phyloP scores from a whole-genome alignment of 805 yeast species.

The Nakazawaea sp. region DNA sequence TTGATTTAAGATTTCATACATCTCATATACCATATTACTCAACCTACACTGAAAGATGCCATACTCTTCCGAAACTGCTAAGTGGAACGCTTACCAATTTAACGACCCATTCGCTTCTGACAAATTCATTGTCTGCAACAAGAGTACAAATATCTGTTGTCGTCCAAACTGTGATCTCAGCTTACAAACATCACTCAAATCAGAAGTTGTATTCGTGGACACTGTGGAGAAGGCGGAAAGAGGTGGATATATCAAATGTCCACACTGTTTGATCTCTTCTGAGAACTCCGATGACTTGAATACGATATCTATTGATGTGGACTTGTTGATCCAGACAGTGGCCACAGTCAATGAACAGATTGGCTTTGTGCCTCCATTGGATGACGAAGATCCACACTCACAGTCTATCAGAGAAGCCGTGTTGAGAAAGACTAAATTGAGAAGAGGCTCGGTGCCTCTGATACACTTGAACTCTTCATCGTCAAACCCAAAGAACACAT shows the following conservation, averaged over 20 bases:
- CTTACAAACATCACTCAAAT: constrained; percentile 32
- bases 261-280: constrained; percentile 45
- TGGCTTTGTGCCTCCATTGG: constrained; percentile 48
- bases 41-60: constrained; percentile 23
- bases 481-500: constrained; percentile 2
- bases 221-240: constrained; percentile 32
- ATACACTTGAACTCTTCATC: constrained; percentile 10
- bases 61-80: constrained; percentile 36
- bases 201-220: constrained; percentile 39
- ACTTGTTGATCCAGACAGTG: constrained; percentile 42
- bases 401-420: constrained; percentile 19
- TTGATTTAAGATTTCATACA: no score
- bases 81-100: constrained; percentile 60
- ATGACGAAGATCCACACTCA: constrained; percentile 36
- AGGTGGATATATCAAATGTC: constrained; percentile 45
- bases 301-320: constrained; percentile 38
- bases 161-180: constrained; percentile 61
- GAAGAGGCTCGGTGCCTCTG: constrained; percentile 8
- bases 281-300: constrained; percentile 16
- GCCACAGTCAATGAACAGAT: constrained; percentile 46
- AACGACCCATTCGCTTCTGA: constrained; percentile 61
- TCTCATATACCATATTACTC: no score
- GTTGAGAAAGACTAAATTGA: constrained; percentile 7
- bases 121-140: constrained; percentile 46
- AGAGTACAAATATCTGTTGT: constrained; percentile 38